These are phyloP conservation scores for Phyllosticta citrichinensis DNA, from an alignment of 2,329 filamentous ascomycete genomes.

Conservation along the genomic window DNA sequence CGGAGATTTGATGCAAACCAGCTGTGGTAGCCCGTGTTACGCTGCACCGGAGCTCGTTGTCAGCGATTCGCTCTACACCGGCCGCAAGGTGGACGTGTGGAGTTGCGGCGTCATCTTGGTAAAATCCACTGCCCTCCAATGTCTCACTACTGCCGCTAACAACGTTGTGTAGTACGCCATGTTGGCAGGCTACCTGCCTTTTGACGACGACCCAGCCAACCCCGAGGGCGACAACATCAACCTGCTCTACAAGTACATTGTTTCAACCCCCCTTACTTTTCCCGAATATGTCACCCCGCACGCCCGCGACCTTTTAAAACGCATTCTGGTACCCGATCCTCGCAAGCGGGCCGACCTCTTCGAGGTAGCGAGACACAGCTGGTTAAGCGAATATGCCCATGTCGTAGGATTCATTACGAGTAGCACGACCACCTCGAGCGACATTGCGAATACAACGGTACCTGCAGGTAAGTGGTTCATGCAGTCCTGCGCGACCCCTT, in stretches of 20 bases:
- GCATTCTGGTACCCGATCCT: constrained; percentile 91
- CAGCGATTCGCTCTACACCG: constrained; percentile 93
- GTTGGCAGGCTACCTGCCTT: constrained; percentile 93
- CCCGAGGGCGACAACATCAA: constrained; percentile 99
- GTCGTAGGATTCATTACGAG: constrained; percentile 96
- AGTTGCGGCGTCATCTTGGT: constrained; percentile 98
- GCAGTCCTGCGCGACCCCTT: not conserved
- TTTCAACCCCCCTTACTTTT: constrained; percentile 91
- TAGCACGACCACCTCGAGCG: constrained; percentile 75
- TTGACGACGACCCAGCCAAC: constrained; percentile 96
- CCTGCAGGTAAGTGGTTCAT: constrained; percentile 39
- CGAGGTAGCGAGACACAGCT: constrained; percentile 94
- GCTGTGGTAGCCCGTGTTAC: constrained; percentile 96
- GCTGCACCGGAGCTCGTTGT: constrained; percentile 94
- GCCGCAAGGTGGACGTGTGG: constrained; percentile 97
- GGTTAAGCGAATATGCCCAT: constrained; percentile 94
- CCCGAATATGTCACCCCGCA: constrained; percentile 98
- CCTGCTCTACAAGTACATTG: constrained; percentile 97
- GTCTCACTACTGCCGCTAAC: not conserved
- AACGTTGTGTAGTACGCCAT: constrained; percentile 69
- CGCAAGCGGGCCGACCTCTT: constrained; percentile 92
- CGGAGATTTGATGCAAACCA: constrained; percentile 97
- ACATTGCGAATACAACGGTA: constrained; percentile 73
- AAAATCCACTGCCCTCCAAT: constrained; percentile 31
- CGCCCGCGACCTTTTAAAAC: constrained; percentile 79